Percentiles rank a stretch among this genome's conserved stretches.
Evolutionary conservation across 441 rosid species (phyloP).

Genomic region (Erodium trifolium): DNA sequence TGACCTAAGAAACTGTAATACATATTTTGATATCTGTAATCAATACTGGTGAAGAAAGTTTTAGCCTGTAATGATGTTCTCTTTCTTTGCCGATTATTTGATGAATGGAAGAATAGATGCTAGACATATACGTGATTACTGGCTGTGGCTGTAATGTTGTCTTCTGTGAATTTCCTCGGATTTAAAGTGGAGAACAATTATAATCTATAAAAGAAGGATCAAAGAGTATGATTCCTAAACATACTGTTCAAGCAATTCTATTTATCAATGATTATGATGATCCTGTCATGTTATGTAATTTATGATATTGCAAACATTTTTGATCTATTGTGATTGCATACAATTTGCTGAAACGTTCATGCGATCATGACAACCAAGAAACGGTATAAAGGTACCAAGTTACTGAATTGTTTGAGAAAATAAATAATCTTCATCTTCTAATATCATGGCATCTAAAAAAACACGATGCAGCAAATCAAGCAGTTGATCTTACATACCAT

Average conservation of each 20-base stretch:
- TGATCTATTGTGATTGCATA: neutral
- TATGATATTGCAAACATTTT: constrained; percentile 14
- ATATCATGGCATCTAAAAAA: neutral
- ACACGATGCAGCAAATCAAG: constrained; percentile 10
- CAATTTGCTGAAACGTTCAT: neutral
- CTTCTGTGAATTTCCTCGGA: neutral
- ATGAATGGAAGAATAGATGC: too few relatives aligned
- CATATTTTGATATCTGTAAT: too few relatives aligned
- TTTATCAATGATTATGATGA: neutral
- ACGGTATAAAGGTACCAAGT: neutral
- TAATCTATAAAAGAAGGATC: neutral
- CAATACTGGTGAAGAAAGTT: too few relatives aligned
- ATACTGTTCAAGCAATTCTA: neutral
- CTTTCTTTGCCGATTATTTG: too few relatives aligned
- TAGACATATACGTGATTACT: too few relatives aligned
- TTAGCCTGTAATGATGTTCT: too few relatives aligned
- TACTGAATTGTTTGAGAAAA: neutral
- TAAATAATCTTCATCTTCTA: neutral
- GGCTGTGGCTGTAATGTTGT: too few relatives aligned
- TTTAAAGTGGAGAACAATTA: neutral
- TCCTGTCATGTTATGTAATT: constrained; percentile 8
- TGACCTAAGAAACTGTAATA: too few relatives aligned
- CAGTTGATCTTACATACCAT: constrained; percentile 30
- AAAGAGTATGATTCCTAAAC: neutral
- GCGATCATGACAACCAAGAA: constrained; percentile 5